Base-by-base conservation (phyloP, 2,329 filamentous ascomycete genomes). In the Coniochaeta pulveracea region DNA sequence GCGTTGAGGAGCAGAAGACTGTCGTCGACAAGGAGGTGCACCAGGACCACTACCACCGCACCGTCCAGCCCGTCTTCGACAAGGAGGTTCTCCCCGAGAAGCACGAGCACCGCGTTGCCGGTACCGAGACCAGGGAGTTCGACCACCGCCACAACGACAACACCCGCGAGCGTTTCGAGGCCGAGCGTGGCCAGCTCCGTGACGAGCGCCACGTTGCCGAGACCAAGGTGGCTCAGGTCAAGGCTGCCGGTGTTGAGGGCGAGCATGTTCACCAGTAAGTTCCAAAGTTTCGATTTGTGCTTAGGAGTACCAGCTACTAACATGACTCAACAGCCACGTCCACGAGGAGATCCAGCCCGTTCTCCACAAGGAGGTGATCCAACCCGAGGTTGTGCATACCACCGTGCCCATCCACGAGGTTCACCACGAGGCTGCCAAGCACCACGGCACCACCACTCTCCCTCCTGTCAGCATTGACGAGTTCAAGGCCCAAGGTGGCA, bases 271-370 rank as follows among this genome's bases (percentile, higher is more conserved):
- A 80, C 49, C 75, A 79, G 46, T 41, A 34, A 24, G 39, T 34
- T 22, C 16, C n/a, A n/a, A n/a, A n/a, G n/a, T n/a, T n/a, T n/a
- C n/a, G n/a, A n/a, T n/a, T n/a, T n/a, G 5, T 10, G 10, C 4
- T 11, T 22, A 15, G 14, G 12, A 14, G 15, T n/a, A 21, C 5
- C 11, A 26, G 23, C 19, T 6, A 14, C 28, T 31, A 31, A 31
- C 19, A 14, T 8, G 10, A n/a, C 10, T 15, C 12, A 48, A 55
- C 35, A 55, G 63, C 35, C 60, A 72, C 34, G 66, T 80, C 3
- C 74, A 80, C 40, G 76, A 83, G 52, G 75, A 71, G 19, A 69
- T 85, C 30, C 77, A 85, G 50, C 80, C 80, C 0, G 67, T 85
- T 1, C 61, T 85, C 22, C 64, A 85, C 33, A 82, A 81, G 50